Conservation (phyloP, 2,329 filamentous ascomycete species). For the Scleromitrula shiraiana region DNA sequence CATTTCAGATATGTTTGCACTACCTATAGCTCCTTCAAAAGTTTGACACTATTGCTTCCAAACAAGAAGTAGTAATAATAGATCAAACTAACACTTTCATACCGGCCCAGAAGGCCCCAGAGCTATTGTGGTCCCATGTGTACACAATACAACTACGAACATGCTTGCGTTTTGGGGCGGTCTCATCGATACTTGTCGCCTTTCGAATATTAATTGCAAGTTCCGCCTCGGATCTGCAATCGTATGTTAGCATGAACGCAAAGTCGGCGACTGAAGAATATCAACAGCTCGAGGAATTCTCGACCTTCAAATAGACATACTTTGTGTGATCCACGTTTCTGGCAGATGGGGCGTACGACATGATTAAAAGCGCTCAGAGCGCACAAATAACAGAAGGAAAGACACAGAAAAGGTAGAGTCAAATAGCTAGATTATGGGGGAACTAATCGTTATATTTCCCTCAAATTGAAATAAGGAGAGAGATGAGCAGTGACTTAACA, state of each 20-base stretch:
- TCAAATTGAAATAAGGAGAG: background rate
- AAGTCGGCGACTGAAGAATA: background rate
- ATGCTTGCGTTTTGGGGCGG: conserved; percentile 76
- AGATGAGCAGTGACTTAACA: too few relatives aligned
- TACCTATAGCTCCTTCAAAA: conserved; percentile 3
- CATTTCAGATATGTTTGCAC: background rate
- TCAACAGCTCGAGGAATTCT: background rate
- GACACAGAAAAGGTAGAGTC: background rate
- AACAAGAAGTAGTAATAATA: background rate
- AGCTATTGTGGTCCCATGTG: conserved; percentile 98
- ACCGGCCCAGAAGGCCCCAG: conserved; percentile 89
- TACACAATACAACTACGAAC: conserved; percentile 97
- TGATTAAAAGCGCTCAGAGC: conserved; percentile 16
- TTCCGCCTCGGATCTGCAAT: conserved; percentile 55
- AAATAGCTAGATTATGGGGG: too few relatives aligned
- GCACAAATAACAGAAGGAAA: conserved; percentile 10
- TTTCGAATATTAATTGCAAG: conserved; percentile 64
- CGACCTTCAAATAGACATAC: conserved; percentile 19
- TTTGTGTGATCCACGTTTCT: conserved; percentile 30
- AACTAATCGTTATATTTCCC: background rate
- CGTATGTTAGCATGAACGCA: conserved; percentile 11
- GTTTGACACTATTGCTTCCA: background rate
- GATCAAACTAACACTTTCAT: conserved; percentile 79
- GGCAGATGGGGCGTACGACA: conserved; percentile 24
- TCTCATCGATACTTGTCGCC: conserved; percentile 60